Evolutionary conservation across 441 rosid genomes (phyloP).

Genomic region (Bruguiera hainesii): DNA sequence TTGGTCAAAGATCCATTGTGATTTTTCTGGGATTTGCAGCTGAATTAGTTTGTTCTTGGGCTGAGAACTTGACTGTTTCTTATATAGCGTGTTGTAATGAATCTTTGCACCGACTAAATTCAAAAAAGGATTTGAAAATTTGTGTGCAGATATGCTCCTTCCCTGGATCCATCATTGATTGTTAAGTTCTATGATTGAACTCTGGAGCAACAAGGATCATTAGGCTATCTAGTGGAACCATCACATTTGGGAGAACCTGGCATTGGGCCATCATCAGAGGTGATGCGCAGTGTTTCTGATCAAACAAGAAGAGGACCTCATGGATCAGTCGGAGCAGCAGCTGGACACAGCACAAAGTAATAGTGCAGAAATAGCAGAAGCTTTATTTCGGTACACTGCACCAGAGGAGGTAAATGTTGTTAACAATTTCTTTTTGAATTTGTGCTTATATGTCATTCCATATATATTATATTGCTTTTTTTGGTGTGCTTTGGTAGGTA

Average conservation of each 20-base stretch:
- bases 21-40: neutral
- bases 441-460: neutral
- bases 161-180: constrained; percentile 70
- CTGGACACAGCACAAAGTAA: constrained; percentile 89
- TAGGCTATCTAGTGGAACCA: constrained; percentile 69
- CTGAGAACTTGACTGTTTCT: constrained; percentile 1
- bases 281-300: constrained; percentile 29
- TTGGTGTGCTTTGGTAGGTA: constrained; percentile 45
- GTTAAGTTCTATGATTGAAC: constrained; percentile 89
- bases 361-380: constrained; percentile 71
- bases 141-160: constrained; percentile 70
- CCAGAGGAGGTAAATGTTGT: constrained; percentile 75
- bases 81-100: neutral
- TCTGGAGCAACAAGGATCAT: constrained; percentile 71
- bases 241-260: constrained; percentile 43
- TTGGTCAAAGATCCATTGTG: no score
- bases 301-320: constrained; percentile 44
- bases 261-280: constrained; percentile 35
- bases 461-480: constrained; percentile 12
- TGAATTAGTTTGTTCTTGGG: constrained; percentile 1
- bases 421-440: neutral
- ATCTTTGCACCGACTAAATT: neutral
- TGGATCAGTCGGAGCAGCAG: constrained; percentile 82
- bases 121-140: constrained; percentile 17
- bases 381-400: constrained; percentile 71